These are phyloP conservation scores for Cutaneotrichosporon arboriforme DNA, from an alignment of 1,284 basidiomycete genomes.

Conservation along the genomic window DNA sequence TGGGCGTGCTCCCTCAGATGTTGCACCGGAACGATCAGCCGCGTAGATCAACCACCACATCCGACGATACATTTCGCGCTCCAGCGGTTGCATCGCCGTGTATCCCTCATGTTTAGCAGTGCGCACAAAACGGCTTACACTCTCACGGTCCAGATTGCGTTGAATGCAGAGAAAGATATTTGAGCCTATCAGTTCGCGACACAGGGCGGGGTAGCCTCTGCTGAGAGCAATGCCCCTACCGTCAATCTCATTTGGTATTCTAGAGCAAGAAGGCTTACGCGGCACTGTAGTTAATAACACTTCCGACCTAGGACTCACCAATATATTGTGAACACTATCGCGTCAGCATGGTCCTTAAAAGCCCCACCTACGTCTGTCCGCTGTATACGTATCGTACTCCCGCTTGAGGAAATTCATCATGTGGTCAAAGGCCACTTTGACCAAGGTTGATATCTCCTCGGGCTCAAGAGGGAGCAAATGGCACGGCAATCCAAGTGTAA, in stretches of 20 bases:
- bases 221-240: background rate
- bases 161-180: slow-evolving; percentile 5
- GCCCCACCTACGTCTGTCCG: slow-evolving; percentile 2
- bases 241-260: background rate
- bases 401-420: background rate
- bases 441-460: slow-evolving; percentile 12
- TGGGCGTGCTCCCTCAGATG: background rate
- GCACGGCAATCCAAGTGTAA: slow-evolving; percentile 57
- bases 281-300: background rate
- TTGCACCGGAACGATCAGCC: background rate
- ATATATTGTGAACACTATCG: background rate
- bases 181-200: slow-evolving; percentile 5
- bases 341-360: background rate
- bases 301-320: background rate
- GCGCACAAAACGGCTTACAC: background rate
- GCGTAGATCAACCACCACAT: slow-evolving; percentile 9
- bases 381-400: background rate
- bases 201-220: background rate
- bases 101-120: background rate
- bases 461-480: slow-evolving; percentile 11
- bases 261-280: background rate
- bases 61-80: slow-evolving; percentile 7
- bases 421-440: slow-evolving; percentile 7
- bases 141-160: slow-evolving; percentile 3
- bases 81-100: background rate